phyloP scores from a whole-genome alignment of 1,139 yeast genomes.

The Hansenula lynferdii region DNA sequence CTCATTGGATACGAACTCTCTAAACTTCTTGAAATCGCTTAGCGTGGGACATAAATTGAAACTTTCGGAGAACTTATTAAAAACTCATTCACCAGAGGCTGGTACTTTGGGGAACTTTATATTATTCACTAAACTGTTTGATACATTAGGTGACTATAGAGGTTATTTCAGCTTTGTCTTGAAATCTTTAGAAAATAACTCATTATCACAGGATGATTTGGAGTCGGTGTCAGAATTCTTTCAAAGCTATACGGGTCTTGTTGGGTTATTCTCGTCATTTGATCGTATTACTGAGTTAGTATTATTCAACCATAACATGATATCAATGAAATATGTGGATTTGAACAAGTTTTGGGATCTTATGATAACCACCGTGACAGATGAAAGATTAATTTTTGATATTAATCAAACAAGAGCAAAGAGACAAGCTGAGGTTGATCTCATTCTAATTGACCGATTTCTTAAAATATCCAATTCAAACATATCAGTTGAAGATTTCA shows the following conservation, averaged over 20 bases:
- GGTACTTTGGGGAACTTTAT: not conserved
- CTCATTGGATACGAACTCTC: slow-evolving; percentile 5
- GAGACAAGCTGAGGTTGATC: slow-evolving; percentile 5
- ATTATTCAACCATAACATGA: slow-evolving; percentile 7
- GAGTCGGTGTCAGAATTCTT: slow-evolving; percentile 32
- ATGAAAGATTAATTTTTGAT: slow-evolving; percentile 7
- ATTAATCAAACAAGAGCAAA: slow-evolving; percentile 3
- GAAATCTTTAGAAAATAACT: not conserved
- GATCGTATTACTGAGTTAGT: slow-evolving; percentile 7
- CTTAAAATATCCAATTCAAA: slow-evolving; percentile 5
- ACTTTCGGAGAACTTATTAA: slow-evolving; percentile 35
- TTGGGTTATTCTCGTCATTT: slow-evolving; percentile 32
- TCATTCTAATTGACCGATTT: slow-evolving; percentile 1
- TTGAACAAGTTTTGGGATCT: slow-evolving; percentile 8
- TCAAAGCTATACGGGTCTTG: slow-evolving; percentile 33
- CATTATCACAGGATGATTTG: slow-evolving; percentile 28
- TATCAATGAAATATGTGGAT: not conserved
- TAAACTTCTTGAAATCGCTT: slow-evolving; percentile 22
- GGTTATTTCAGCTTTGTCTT: not conserved
- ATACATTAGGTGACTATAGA: slow-evolving; percentile 9
- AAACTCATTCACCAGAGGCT: not conserved
- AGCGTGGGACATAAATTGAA: slow-evolving; percentile 40
- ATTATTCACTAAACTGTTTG: slow-evolving; percentile 3
- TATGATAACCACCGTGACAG: not conserved
- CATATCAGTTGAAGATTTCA: slow-evolving; percentile 9